Percentiles rank a stretch among this genome's conserved stretches.
Evolutionary conservation across 805 yeast genomes (phyloP).

Genomic region (Pichia rugopelliculosa): DNA sequence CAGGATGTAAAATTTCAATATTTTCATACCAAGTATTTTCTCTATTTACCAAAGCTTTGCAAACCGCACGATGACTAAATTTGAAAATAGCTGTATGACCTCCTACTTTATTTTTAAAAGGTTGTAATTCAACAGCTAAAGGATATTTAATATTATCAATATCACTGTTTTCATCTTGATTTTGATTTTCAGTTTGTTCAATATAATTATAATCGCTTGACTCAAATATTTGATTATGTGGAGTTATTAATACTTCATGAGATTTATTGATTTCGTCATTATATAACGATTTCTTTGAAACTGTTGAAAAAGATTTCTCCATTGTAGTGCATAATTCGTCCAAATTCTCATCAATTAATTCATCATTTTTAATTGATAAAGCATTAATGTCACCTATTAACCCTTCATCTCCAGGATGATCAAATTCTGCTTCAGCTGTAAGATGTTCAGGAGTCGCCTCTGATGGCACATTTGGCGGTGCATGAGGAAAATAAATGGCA

Average conservation of each 20-base stretch:
- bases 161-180: not conserved
- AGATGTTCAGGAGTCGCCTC: slow-evolving; percentile 31
- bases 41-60: slow-evolving; percentile 84
- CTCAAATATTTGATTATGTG: not conserved
- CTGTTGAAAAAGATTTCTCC: not conserved
- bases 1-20: slow-evolving; percentile 71
- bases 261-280: not conserved
- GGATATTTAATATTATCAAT: slow-evolving; percentile 40
- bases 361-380: not conserved
- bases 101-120: slow-evolving; percentile 91
- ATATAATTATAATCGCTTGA: not conserved
- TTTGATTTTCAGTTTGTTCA: not conserved
- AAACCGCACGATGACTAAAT: slow-evolving; percentile 85
- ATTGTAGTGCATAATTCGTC: not conserved
- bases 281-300: not conserved
- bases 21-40: slow-evolving; percentile 91
- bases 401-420: slow-evolving; percentile 19
- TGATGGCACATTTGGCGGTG: slow-evolving; percentile 30
- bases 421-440: slow-evolving; percentile 44
- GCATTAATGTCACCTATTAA: not conserved
- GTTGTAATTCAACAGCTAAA: slow-evolving; percentile 80
- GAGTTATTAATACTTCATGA: not conserved
- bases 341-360: not conserved
- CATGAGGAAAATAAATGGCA: slow-evolving; percentile 67
- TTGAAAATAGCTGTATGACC: slow-evolving; percentile 97